Base-by-base conservation (phyloP, 1,284 basidiomycete genomes). In the Vanrija humicola region DNA sequence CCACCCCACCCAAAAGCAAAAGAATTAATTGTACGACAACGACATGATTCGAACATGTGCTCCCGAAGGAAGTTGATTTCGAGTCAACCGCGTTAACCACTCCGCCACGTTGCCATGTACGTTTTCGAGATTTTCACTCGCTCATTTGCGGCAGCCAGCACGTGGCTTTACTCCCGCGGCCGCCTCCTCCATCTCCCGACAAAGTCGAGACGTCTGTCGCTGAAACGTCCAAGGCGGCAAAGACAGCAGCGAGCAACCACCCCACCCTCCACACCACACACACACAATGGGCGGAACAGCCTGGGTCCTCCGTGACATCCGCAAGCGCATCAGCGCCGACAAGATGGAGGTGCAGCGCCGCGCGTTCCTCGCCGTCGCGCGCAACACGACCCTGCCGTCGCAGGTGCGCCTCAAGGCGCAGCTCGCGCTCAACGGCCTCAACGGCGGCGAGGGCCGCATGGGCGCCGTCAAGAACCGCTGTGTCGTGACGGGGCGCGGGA, bases 351-450 rank as follows among this genome's bases (percentile, higher is more conserved):
- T 93, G 50, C 80, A 86, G 43, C 86, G 92, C 25, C 81, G 90
- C 52, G 91, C 92, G 0, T 92, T 92, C 75, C 85, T 95, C 56
- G 90, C 85, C 75, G 87, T 95, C 62, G 90, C 92, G 19, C 84
- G 92, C 62, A 95, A 96, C 77, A 86, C 90, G 69, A 83, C 84
- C 0, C 78, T 95, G 12, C 86, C 91, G 7, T 80, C 88, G 5
- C 86, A 90, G 69, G 83, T 96, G 52, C 88, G 95, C 57, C 91
- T 95, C 77, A 90, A 94, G 69, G 94, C 95, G n/a, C 94, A 97
- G 75, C 80, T 97, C 56, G 90, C 95, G 70, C 82, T 98, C 53
- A 95, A 94, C 77, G 84, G 86, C 19, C 90, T 96, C 68, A 86
- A 84, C 56, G 83, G 84, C 48, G 89, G 90, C 74, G 87, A 89